phyloP scores from a whole-genome alignment of 2,329 filamentous ascomycete species.

The Trematosphaeria pertusa region DNA sequence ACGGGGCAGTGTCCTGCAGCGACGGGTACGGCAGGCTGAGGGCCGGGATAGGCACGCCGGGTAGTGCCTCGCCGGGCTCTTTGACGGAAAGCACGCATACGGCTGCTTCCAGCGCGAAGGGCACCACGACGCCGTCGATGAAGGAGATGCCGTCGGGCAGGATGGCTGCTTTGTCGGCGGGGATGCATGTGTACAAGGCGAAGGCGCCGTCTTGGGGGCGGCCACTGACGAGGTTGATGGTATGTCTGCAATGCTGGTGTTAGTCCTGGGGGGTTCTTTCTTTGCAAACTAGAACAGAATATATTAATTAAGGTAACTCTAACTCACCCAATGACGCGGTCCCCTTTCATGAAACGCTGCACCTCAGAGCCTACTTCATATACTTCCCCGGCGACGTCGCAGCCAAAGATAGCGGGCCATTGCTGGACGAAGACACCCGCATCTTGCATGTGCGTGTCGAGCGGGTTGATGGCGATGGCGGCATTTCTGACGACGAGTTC shows the following conservation, averaged over 20 bases:
- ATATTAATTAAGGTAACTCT: not conserved
- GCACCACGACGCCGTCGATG: constrained; percentile 49
- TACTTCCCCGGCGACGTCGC: constrained; percentile 53
- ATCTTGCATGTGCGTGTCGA: constrained; percentile 32
- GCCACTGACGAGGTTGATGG: constrained; percentile 26
- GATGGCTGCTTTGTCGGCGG: constrained; percentile 46
- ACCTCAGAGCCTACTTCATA: constrained; percentile 51
- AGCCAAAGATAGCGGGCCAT: constrained; percentile 41
- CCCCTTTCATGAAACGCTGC: constrained; percentile 49
- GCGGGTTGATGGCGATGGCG: constrained; percentile 36
- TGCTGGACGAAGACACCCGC: constrained; percentile 41
- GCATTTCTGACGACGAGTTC: constrained; percentile 37
- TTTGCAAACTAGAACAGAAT: too few relatives aligned
- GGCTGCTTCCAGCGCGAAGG: constrained; percentile 51
- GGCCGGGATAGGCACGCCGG: constrained; percentile 30
- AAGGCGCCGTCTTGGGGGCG: constrained; percentile 32
- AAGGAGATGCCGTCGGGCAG: constrained; percentile 51
- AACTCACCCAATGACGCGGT: constrained; percentile 50
- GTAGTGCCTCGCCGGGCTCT: constrained; percentile 25
- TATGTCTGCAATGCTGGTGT: constrained; percentile 21
- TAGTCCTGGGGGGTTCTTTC: too few relatives aligned
- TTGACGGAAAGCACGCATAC: constrained; percentile 49
- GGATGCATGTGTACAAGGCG: constrained; percentile 40
- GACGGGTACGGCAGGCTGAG: constrained; percentile 50
- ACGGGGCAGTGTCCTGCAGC: constrained; percentile 28